phyloP scores from a whole-genome alignment of 169 alveolate species.

The Plasmodium adleri region DNA sequence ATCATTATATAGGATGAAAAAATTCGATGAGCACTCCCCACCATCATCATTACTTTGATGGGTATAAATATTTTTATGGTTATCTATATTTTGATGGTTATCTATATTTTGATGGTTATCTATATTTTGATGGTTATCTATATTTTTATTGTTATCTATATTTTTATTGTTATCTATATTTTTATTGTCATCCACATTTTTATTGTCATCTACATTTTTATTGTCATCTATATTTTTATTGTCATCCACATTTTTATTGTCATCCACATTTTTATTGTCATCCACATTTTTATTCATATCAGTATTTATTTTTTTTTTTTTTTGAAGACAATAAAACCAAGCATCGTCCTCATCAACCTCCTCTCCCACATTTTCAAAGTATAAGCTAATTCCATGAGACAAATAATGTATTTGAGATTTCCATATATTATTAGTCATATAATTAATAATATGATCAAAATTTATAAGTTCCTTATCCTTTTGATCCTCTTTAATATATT shows the following conservation, averaged over 20 bases:
- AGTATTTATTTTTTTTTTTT: neutral
- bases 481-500: too few species aligned
- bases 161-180: neutral
- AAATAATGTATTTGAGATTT: slow-evolving; percentile 32
- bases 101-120: too few species aligned
- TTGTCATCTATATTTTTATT: too few species aligned
- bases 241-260: too few species aligned
- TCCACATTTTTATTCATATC: neutral
- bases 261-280: neutral
- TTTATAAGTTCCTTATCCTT: neutral
- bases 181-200: too few species aligned
- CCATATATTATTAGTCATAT: neutral
- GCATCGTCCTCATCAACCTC: slow-evolving; percentile 35
- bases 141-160: too few species aligned
- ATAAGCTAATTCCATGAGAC: slow-evolving; percentile 28
- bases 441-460: too few species aligned
- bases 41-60: too few species aligned
- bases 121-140: too few species aligned
- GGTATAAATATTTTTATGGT: too few species aligned
- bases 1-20: slow-evolving; percentile 23
- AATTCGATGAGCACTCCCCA: neutral
- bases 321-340: slow-evolving; percentile 52
- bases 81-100: too few species aligned
- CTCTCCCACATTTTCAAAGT: slow-evolving; percentile 72
- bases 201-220: too few species aligned